These are phyloP conservation scores for Bifiguratus adelaidae DNA, from an alignment of 192 early-diverging fungal species.

Conservation along the genomic window DNA sequence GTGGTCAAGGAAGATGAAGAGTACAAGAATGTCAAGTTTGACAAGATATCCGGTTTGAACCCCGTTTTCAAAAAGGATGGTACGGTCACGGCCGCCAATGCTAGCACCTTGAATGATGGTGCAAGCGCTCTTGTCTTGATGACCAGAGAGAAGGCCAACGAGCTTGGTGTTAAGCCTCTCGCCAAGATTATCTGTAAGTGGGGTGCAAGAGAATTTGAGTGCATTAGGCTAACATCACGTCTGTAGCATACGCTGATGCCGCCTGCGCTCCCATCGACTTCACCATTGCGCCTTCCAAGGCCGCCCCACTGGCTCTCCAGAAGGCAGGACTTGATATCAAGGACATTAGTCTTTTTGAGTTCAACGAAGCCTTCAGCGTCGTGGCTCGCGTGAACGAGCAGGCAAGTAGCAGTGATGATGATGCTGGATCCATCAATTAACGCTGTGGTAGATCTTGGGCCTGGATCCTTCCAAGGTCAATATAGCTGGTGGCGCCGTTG, in stretches of 20 bases:
- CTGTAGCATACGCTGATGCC: slow-evolving; percentile 73
- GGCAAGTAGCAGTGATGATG: neutral
- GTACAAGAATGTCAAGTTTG: slow-evolving; percentile 88
- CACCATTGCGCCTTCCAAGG: slow-evolving; percentile 87
- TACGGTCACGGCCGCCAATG: slow-evolving; percentile 93
- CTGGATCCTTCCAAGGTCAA: slow-evolving; percentile 62
- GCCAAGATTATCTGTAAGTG: slow-evolving; percentile 64
- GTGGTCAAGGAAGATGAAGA: slow-evolving; percentile 83
- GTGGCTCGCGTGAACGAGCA: slow-evolving; percentile 88
- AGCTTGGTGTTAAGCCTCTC: slow-evolving; percentile 72
- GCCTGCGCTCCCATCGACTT: slow-evolving; percentile 86
- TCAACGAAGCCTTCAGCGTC: slow-evolving; percentile 97
- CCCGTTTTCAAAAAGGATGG: slow-evolving; percentile 83
- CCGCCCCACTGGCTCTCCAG: slow-evolving; percentile 87
- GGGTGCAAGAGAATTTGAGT: neutral
- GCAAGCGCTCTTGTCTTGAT: slow-evolving; percentile 86
- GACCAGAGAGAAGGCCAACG: slow-evolving; percentile 61
- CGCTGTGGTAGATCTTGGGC: slow-evolving; percentile 39
- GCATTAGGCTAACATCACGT: neutral
- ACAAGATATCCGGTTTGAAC: slow-evolving; percentile 69
- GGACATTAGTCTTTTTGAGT: slow-evolving; percentile 88
- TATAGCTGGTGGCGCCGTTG: slow-evolving; percentile 73
- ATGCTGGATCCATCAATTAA: neutral
- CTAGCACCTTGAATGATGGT: slow-evolving; percentile 93
- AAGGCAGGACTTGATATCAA: slow-evolving; percentile 70